Evolutionary conservation across 345 rosid species (phyloP), one percentile per base, ranked within the genome.

Genomic region (Melastoma malabathricum): DNA sequence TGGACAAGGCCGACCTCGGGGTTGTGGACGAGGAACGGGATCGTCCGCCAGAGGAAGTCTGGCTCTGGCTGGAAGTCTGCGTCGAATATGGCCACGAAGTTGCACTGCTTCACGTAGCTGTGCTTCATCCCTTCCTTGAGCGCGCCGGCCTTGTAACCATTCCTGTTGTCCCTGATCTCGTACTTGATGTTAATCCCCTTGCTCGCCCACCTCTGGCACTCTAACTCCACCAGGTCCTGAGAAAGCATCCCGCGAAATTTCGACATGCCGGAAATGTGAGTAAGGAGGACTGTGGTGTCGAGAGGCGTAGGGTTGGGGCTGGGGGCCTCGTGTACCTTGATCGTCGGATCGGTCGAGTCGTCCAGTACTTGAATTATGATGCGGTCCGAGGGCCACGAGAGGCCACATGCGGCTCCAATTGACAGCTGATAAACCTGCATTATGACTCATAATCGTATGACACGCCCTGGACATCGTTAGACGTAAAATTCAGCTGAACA

Each of bases 51-150:
- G 3, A 66, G 65, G 58, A 66, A 73, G 50, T 69, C 72, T 44
- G 47, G 31, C 7, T 68, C 71, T n/a, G 69, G 74, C 39, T 72
- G 74, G 57, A 72, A 65, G 44, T 66, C 71, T 16, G 71, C 75
- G 34, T 70, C 75, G 39, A 72, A 68, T 29, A 68, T 72, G 18
- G 50, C 71, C 39, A 65, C 68, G 13, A 56, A 65, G 25, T 68
- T 66, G 13, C 73, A 65, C 43, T 72, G 56, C 43, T 41, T 44
- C 14, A 59, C 64, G 51, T 65, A 68, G 7, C 58, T 48, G 54
- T 59, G 56, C 57, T 53, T 44, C 18, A 65, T 51, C 13, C 68
- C 73, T 64, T 68, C 71, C 27, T 58, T 57, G 4, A 65, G 63
- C 54, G 71, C 68, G 14, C 71, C 74, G 6, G 74, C 65, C 51